Evolutionary conservation across 2,329 filamentous ascomycete species (phyloP).

Genomic region (Aurifilum marmelostoma): DNA sequence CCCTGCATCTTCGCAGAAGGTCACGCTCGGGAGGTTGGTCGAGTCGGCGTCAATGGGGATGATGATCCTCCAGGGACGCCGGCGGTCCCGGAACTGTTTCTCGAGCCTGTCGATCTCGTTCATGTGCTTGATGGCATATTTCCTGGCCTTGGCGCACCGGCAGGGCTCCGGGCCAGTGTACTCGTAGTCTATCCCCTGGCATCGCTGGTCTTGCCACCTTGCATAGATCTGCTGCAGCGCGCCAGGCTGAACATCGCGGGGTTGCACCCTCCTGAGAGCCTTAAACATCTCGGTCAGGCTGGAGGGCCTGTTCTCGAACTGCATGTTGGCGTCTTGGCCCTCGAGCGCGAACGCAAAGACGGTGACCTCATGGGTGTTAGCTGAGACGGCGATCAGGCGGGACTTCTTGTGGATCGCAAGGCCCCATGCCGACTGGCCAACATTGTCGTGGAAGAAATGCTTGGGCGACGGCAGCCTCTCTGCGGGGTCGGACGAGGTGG

Average conservation of each 20-base stretch:
- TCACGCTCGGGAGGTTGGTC: constrained; percentile 57
- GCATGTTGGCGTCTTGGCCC: constrained; percentile 4
- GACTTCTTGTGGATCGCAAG: constrained; percentile 78
- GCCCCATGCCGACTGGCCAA: constrained; percentile 84
- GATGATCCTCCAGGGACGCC: constrained; percentile 55
- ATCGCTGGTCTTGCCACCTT: neutral
- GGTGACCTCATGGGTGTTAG: constrained; percentile 65
- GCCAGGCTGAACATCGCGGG: neutral
- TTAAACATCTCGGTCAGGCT: neutral
- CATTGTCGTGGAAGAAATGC: constrained; percentile 75
- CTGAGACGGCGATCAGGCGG: constrained; percentile 83
- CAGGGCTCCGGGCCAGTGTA: neutral
- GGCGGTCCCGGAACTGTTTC: constrained; percentile 44
- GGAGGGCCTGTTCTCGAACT: neutral
- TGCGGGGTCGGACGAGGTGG: too few relatives aligned
- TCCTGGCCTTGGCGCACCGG: neutral
- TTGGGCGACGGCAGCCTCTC: constrained; percentile 31
- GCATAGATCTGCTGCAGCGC: neutral
- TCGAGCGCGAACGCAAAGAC: constrained; percentile 55
- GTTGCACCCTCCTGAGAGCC: neutral
- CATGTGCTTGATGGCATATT: neutral
- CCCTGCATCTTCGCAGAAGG: constrained; percentile 51
- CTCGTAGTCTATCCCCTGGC: neutral
- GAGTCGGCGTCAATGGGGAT: constrained; percentile 45
- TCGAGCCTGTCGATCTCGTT: constrained; percentile 33